phyloP scores from a whole-genome alignment of 2,329 filamentous ascomycete species.

The Colletotrichum sp. region DNA sequence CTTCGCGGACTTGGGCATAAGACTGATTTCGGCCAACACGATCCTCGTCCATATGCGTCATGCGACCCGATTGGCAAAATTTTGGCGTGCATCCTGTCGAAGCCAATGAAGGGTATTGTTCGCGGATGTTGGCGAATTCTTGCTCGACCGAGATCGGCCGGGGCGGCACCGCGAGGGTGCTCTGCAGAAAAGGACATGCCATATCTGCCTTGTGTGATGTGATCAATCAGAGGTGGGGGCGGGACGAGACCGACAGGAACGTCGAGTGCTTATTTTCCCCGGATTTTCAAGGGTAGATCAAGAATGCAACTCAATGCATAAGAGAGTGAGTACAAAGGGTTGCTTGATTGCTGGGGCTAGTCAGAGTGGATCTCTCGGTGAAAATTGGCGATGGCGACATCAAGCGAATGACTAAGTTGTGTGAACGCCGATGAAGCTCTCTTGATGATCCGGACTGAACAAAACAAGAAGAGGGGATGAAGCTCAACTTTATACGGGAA shows the following conservation, averaged over 20 bases:
- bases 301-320: neutral
- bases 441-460: neutral
- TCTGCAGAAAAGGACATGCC: slow-evolving; percentile 17
- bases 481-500: neutral
- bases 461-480: slow-evolving; percentile 1
- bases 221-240: neutral
- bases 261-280: neutral
- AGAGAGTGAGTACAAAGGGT: neutral
- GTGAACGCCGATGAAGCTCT: neutral
- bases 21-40: slow-evolving; percentile 16
- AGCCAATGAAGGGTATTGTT: slow-evolving; percentile 6
- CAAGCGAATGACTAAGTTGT: slow-evolving; percentile 10
- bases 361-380: slow-evolving; percentile 2
- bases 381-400: slow-evolving; percentile 15
- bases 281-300: neutral
- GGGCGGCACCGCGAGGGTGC: slow-evolving; percentile 7
- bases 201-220: neutral
- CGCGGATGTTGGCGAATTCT: slow-evolving; percentile 18
- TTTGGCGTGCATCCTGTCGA: slow-evolving; percentile 12
- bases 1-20: slow-evolving; percentile 17
- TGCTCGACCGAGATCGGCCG: slow-evolving; percentile 6
- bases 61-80: slow-evolving; percentile 16
- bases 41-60: slow-evolving; percentile 18
- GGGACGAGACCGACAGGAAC: neutral
- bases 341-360: neutral